Percentiles rank a stretch among this genome's conserved stretches.
These are phyloP conservation scores for Taiozyma sp. DNA, from an alignment of 1,139 yeast species.

Conservation along the genomic window DNA sequence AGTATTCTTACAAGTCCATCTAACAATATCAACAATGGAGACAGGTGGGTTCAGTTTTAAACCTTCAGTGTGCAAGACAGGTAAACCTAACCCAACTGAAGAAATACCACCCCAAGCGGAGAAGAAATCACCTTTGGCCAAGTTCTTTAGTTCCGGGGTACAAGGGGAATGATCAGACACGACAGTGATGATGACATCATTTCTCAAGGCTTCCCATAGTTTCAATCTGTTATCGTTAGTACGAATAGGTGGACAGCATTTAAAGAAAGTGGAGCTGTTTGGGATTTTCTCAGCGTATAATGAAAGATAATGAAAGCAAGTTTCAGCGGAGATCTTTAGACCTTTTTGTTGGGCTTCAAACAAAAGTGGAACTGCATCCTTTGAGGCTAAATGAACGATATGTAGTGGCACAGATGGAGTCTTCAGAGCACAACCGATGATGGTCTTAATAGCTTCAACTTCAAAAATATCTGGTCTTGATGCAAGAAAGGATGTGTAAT, in stretches of 20 bases:
- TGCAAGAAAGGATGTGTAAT: slow-evolving; percentile 69
- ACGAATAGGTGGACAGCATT: slow-evolving; percentile 95
- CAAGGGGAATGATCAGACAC: slow-evolving; percentile 97
- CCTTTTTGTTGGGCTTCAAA: slow-evolving; percentile 53
- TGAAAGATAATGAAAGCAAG: slow-evolving; percentile 88
- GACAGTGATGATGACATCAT: slow-evolving; percentile 70
- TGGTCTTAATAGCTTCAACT: slow-evolving; percentile 71
- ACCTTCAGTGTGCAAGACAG: slow-evolving; percentile 76
- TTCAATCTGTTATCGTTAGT: slow-evolving; percentile 61
- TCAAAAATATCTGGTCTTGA: slow-evolving; percentile 90
- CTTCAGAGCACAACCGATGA: slow-evolving; percentile 56
- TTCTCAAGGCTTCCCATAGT: slow-evolving; percentile 73
- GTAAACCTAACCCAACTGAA: slow-evolving; percentile 86
- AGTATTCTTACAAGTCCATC: slow-evolving; percentile 80
- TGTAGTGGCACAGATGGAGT: slow-evolving; percentile 72
- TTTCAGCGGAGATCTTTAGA: slow-evolving; percentile 63
- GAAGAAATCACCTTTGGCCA: slow-evolving; percentile 82
- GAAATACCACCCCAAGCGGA: slow-evolving; percentile 98
- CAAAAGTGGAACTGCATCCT: slow-evolving; percentile 72
- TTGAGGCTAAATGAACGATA: slow-evolving; percentile 86
- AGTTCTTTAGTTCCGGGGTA: slow-evolving; percentile 81
- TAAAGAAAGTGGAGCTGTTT: slow-evolving; percentile 72
- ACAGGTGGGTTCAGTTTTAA: slow-evolving; percentile 48
- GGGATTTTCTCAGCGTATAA: slow-evolving; percentile 74
- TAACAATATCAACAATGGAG: slow-evolving; percentile 55